Conservation (phyloP, 306 rosid genomes). For the Trifolium pratense region DNA sequence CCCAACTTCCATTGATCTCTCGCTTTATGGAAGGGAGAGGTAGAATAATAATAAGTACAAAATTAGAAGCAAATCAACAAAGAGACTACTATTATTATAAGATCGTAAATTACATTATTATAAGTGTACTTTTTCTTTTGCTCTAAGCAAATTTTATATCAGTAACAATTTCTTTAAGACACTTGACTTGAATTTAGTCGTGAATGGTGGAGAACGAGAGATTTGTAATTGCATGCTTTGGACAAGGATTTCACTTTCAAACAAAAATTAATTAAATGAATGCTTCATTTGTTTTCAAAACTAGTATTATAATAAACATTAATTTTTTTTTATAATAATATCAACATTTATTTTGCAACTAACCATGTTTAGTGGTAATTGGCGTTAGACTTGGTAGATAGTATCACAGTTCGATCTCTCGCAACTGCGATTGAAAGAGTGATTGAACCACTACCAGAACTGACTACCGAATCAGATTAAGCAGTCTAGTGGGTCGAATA, state of each 20-base stretch:
- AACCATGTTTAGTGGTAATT: too few relatives aligned
- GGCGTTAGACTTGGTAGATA: too few relatives aligned
- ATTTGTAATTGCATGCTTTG: slow-evolving; percentile 30
- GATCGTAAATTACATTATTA: not conserved
- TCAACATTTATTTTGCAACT: not conserved
- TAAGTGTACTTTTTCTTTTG: slow-evolving; percentile 32
- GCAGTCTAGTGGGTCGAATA: too few relatives aligned
- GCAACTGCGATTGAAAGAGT: too few relatives aligned
- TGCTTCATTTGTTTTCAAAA: not conserved
- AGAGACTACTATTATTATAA: not conserved
- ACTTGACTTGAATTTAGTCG: slow-evolving; percentile 27
- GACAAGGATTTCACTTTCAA: slow-evolving; percentile 34
- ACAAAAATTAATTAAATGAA: too few relatives aligned
- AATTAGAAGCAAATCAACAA: slow-evolving; percentile 4
- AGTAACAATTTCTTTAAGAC: not conserved
- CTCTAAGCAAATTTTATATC: slow-evolving; percentile 16
- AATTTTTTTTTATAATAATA: not conserved
- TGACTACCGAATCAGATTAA: too few relatives aligned
- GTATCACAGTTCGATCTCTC: too few relatives aligned
- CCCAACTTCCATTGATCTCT: slow-evolving; percentile 26
- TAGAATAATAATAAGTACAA: not conserved
- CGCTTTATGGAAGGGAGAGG: not conserved
- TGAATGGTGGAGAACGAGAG: slow-evolving; percentile 23
- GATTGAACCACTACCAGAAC: too few relatives aligned
- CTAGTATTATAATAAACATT: too few relatives aligned